These are phyloP conservation scores for Catenaria anguillulae DNA, from an alignment of 371 early-diverging fungal species.

Conservation along the genomic window DNA sequence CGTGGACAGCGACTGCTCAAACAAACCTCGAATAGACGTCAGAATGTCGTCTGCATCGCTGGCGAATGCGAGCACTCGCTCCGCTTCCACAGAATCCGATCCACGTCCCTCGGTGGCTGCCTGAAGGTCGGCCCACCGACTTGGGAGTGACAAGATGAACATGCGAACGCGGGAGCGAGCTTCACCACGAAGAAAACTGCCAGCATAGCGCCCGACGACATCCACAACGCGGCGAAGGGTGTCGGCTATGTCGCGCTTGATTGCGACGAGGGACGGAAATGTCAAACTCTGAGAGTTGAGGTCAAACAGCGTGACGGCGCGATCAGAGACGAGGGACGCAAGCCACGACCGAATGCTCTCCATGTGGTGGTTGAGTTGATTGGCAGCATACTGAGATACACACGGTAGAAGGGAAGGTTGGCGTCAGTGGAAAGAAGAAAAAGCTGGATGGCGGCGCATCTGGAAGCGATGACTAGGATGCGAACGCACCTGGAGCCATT, in stretches of 20 bases:
- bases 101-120: conserved; percentile 23
- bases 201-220: conserved; percentile 73
- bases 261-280: conserved; percentile 24
- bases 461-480: no score
- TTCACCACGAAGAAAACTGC: conserved; percentile 66
- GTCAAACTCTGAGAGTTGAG: conserved; percentile 16
- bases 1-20: conserved; percentile 56
- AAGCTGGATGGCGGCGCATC: no score
- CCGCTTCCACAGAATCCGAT: conserved; percentile 34
- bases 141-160: conserved; percentile 70
- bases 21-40: conserved; percentile 56
- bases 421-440: conserved; percentile 1
- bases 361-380: conserved; percentile 68
- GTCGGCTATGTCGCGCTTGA: conserved; percentile 68
- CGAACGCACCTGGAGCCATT: conserved; percentile 54
- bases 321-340: conserved; percentile 8
- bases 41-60: conserved; percentile 72
- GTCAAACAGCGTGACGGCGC: no score
- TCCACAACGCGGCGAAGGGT: conserved; percentile 77
- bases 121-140: conserved; percentile 51
- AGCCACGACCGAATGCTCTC: conserved; percentile 31
- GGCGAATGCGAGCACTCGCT: conserved; percentile 55
- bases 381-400: conserved; percentile 49
- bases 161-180: conserved; percentile 66
- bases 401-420: no score